Evolutionary conservation across 2,329 filamentous ascomycete species (phyloP), one percentile per base, ranked within the genome.

Genomic region (Sporothrix sp.): DNA sequence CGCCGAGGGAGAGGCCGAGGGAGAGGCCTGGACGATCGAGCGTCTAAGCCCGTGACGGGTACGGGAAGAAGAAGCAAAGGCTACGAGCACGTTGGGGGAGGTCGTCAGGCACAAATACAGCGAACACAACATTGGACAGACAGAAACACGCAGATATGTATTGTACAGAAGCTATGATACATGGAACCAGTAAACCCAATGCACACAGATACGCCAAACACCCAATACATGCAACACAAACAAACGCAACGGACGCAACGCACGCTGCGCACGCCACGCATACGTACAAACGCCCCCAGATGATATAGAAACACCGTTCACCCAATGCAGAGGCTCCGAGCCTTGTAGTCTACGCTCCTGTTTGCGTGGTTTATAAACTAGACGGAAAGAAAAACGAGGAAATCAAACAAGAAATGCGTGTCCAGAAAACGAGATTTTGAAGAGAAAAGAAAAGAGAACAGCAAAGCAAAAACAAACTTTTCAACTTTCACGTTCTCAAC

Each of bases 11-110:
- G 42, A 68, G 50, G 69, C 66, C 3, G 43, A 38, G 36, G 21
- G 42, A 20, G 52, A 20, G 9, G 23, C 67, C 59, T 90, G 85
- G 85, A 76, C 68, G 61, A 68, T 93, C 58, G 75, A 87, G 59
- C 80, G 87, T 60, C 65, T 90, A 64, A 90, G 85, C 62, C 87
- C 87, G 16, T 90, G 25, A 16, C 4, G 30, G 25, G 23, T 13
- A 18, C n/a, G n/a, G n/a, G 40, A 21, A 16, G 27, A 4, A 11
- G 4, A 14, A 7, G 16, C 27, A 16, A 27, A 27, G 28, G 27
- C 18, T 7, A 44, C 20, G 42, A 23, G 11, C 28, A 36, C 8
- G 32, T 23, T 23, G 32, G 10, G 20, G 18, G 23, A 16, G n/a
- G 23, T 40, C 18, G 25, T 21, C 2, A 38, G 4, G 10, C 23